Evolutionary conservation across 2,329 filamentous ascomycete species (phyloP), one percentile per base, ranked within the genome.

Genomic region (Fusarium sp.): DNA sequence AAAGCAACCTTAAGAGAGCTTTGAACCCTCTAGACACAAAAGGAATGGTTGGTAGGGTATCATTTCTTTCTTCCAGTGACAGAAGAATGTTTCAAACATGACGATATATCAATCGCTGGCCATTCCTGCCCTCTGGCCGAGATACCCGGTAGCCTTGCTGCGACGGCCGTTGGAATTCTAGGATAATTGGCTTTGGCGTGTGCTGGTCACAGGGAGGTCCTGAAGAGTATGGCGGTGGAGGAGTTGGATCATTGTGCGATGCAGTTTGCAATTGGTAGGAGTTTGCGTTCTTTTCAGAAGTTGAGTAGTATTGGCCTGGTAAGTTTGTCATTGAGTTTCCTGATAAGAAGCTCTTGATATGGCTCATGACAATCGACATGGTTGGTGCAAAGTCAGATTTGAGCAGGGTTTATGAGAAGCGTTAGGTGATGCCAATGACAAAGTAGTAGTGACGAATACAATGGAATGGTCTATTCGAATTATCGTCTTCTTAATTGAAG

Each of bases 131-230:
- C 7, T 31, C 41, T 35, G 64, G 66, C 14, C n/a, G 39, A 24
- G 57, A 31, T 14, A 69, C 14, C 14, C 58, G 38, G 35, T 41
- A 38, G 20, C 57, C 57, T 36, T 64, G n/a, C 20, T 57, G 65
- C 22, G 65, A 42, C 22, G 66, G 66, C 5, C 57, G 66, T 31
- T 69, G 65, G 30, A 69, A 69, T 39, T 69, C 65, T 24, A 69
- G 26, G n/a, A 64, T 41, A 4, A 64, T 50, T 36, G 66, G 44
- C 9, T 36, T 64, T 22, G 65, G 50, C 6, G 60, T 16, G 31
- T 61, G 26, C 16, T 53, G 64, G n/a, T 30, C 65, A 16, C 47
- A 38, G 16, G 33, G 22, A 30, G 35, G n/a, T 14, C 10, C 36
- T 38, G 57, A 41, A 28, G 66, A 45, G 22, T 69, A 69, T 47